Evolutionary conservation across 768 basidiomycete genomes (phyloP).

Genomic region (Russula brevipes): DNA sequence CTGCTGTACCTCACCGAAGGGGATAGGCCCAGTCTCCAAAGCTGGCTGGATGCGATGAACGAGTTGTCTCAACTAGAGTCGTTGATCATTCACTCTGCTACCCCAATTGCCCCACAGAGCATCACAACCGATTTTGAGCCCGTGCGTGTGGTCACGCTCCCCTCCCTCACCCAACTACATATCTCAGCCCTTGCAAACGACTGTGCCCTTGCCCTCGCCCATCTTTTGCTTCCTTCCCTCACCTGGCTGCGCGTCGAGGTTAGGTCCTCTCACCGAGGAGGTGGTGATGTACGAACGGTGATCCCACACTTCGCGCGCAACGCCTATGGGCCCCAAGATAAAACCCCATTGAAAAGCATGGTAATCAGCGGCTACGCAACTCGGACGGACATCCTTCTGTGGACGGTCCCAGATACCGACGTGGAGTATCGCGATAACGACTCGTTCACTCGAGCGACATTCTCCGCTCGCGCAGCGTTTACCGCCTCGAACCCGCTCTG

Average conservation of each 20-base stretch:
- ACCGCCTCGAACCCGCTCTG: not conserved
- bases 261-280: not conserved
- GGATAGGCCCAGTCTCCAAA: not conserved
- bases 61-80: not conserved
- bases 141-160: not conserved
- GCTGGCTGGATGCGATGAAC: not conserved
- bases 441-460: not conserved
- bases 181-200: not conserved
- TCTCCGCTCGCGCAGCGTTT: not conserved
- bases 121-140: not conserved
- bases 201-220: not conserved
- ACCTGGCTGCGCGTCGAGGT: not conserved
- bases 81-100: not conserved
- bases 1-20: not conserved
- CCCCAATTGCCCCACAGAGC: not conserved
- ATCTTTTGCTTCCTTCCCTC: constrained; percentile 8
- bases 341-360: constrained; percentile 3
- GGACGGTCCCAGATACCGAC: constrained; percentile 1
- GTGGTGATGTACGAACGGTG: not conserved
- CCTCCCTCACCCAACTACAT: not conserved
- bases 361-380: not conserved
- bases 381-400: not conserved
- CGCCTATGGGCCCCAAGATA: constrained; percentile 7
- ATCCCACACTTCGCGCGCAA: constrained; percentile 1
- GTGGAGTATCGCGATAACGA: not conserved